Evolutionary conservation across 352 stramenopile species (phyloP).

Genomic region (Phytophthora capsici): DNA sequence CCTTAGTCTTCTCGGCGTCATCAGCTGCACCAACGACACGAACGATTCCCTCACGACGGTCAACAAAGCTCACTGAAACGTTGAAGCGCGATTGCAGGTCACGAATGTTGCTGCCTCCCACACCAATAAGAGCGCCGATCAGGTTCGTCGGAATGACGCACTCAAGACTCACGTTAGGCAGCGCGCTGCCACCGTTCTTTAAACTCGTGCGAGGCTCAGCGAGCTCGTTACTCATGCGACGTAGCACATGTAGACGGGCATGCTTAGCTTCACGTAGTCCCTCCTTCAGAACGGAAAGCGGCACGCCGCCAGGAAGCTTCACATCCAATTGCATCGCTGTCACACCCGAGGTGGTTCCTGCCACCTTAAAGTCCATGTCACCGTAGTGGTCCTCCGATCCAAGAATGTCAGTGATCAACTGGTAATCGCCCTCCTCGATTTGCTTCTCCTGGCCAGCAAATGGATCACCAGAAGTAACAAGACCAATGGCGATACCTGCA

Average conservation of each 20-base stretch:
- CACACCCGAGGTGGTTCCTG: slow-evolving; percentile 89
- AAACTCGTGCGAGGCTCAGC: slow-evolving; percentile 59
- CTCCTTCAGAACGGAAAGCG: slow-evolving; percentile 83
- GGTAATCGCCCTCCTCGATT: slow-evolving; percentile 71
- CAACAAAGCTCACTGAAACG: slow-evolving; percentile 66
- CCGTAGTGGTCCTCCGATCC: slow-evolving; percentile 97
- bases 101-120: slow-evolving; percentile 77
- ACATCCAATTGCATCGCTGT: slow-evolving; percentile 98
- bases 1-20: slow-evolving; percentile 78
- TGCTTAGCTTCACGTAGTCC: slow-evolving; percentile 87
- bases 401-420: slow-evolving; percentile 97
- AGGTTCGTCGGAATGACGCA: slow-evolving; percentile 59
- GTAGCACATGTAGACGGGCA: slow-evolving; percentile 81
- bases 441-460: slow-evolving; percentile 57
- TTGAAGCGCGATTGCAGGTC: slow-evolving; percentile 72
- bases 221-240: slow-evolving; percentile 85
- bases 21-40: slow-evolving; percentile 87
- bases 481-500: slow-evolving; percentile 96
- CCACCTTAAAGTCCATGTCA: slow-evolving; percentile 99
- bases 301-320: slow-evolving; percentile 92
- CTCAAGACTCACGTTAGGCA: slow-evolving; percentile 60
- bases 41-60: slow-evolving; percentile 87
- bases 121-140: slow-evolving; percentile 77
- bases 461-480: slow-evolving; percentile 76
- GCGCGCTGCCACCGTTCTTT: slow-evolving; percentile 48